These are phyloP conservation scores for Pseudonitzschia pungens DNA, from an alignment of 108 stramenopile species.

Conservation along the genomic window DNA sequence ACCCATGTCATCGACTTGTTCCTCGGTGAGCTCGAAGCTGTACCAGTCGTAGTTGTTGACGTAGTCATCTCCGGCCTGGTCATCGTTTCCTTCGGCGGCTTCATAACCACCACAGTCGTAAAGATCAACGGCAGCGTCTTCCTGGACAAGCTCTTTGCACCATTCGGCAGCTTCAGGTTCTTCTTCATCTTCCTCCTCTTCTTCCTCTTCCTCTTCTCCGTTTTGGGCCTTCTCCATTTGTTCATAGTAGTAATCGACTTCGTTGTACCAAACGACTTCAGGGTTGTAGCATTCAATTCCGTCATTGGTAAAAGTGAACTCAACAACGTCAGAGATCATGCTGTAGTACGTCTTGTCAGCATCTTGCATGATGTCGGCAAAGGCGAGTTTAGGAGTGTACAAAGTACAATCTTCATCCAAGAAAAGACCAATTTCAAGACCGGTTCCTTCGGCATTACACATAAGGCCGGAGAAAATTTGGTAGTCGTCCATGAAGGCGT, in stretches of 20 bases:
- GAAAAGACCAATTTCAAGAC: conserved; percentile 68
- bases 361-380: conserved; percentile 14
- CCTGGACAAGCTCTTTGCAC: conserved; percentile 30
- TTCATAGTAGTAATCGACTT: conserved; percentile 20
- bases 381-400: conserved; percentile 30
- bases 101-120: conserved; percentile 30
- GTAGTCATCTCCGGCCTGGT: conserved; percentile 27
- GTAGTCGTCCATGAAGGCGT: conserved; percentile 28
- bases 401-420: conserved; percentile 58
- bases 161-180: conserved; percentile 34
- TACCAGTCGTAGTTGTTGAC: conserved; percentile 40
- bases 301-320: conserved; percentile 43
- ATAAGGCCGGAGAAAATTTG: conserved; percentile 49
- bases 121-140: conserved; percentile 31
- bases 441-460: conserved; percentile 62
- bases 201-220: conserved; percentile 21
- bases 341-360: conserved; percentile 24
- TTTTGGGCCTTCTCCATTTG: conserved; percentile 19
- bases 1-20: conserved; percentile 32
- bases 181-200: conserved; percentile 22
- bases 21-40: conserved; percentile 30
- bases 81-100: conserved; percentile 18
- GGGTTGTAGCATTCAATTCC: conserved; percentile 27
- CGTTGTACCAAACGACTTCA: conserved; percentile 19
- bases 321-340: conserved; percentile 37